Percentiles rank a stretch among this genome's conserved stretches.
phyloP scores from a whole-genome alignment of 2,329 filamentous ascomycete species.

The Paraphoma sp. region DNA sequence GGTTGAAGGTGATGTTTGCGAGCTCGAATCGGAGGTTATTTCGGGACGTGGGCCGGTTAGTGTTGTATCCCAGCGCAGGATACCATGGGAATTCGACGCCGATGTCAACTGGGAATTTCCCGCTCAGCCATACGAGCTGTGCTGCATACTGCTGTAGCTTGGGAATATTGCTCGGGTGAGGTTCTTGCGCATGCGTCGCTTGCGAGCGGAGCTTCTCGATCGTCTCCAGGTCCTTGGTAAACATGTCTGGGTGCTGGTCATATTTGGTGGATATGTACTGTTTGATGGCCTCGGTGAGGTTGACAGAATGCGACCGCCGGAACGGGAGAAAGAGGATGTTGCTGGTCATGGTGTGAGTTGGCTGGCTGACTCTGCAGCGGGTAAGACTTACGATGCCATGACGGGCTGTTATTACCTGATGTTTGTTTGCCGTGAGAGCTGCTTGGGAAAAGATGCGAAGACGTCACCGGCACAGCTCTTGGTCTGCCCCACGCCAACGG shows the following conservation, averaged over 20 bases:
- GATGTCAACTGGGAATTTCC: conserved; percentile 96
- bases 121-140: conserved; percentile 89
- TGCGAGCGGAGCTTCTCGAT: conserved; percentile 84
- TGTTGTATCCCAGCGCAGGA: conserved; percentile 89
- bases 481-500: conserved; percentile 1
- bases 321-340: conserved; percentile 85
- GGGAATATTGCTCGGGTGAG: conserved; percentile 83
- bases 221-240: conserved; percentile 83
- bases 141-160: conserved; percentile 92
- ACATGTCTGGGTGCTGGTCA: conserved; percentile 98
- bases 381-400: conserved; percentile 36
- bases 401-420: background rate
- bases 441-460: conserved; percentile 27
- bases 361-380: background rate
- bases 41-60: conserved; percentile 71
- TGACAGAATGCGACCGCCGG: conserved; percentile 80
- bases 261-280: conserved; percentile 98
- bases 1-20: conserved; percentile 90
- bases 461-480: conserved; percentile 28
- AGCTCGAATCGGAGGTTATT: conserved; percentile 81
- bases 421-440: conserved; percentile 11
- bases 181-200: conserved; percentile 87
- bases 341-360: conserved; percentile 32
- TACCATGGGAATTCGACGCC: conserved; percentile 98
- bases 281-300: conserved; percentile 81